A percentile compares a stretch with the other conserved stretches of the same genome.
Evolutionary conservation across 768 basidiomycete species (phyloP).

Genomic region (Ramaria rubella): DNA sequence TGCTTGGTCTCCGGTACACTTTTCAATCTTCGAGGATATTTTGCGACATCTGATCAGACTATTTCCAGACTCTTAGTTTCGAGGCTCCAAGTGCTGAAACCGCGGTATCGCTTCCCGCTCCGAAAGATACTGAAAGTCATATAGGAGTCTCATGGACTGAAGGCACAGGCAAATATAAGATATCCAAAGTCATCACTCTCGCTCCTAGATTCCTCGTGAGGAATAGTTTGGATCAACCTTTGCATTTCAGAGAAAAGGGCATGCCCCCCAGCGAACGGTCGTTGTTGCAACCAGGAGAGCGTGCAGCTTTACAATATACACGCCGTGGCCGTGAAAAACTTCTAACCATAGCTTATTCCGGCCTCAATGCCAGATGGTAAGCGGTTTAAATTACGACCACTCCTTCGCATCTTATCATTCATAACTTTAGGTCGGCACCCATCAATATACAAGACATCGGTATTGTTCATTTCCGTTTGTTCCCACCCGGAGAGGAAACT

Average conservation of each 20-base stretch:
- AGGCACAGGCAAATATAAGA: slow-evolving; percentile 94
- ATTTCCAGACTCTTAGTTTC: slow-evolving; percentile 64
- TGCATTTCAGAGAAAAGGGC: slow-evolving; percentile 84
- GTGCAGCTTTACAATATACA: slow-evolving; percentile 60
- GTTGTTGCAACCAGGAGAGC: slow-evolving; percentile 59
- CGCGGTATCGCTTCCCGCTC: slow-evolving; percentile 61
- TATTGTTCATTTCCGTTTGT: slow-evolving; percentile 64
- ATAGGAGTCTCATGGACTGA: slow-evolving; percentile 88
- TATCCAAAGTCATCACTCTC: slow-evolving; percentile 89
- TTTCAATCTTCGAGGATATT: not conserved
- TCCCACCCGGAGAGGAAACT: slow-evolving; percentile 30
- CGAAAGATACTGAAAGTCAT: slow-evolving; percentile 63
- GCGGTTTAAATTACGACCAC: slow-evolving; percentile 12
- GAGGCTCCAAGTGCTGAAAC: slow-evolving; percentile 92
- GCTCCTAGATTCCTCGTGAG: slow-evolving; percentile 87
- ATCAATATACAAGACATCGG: slow-evolving; percentile 93
- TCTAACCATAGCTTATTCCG: slow-evolving; percentile 81
- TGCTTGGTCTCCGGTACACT: slow-evolving; percentile 75
- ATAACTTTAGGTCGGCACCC: slow-evolving; percentile 69
- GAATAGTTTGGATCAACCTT: slow-evolving; percentile 62
- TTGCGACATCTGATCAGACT: not conserved
- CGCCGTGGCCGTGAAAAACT: slow-evolving; percentile 63
- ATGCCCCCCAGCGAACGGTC: slow-evolving; percentile 56
- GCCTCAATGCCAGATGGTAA: slow-evolving; percentile 77
- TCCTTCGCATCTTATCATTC: slow-evolving; percentile 2